Evolutionary conservation across 225 moss, liverwort and hornwort species (phyloP).

Genomic region (Anthoceros angustus): DNA sequence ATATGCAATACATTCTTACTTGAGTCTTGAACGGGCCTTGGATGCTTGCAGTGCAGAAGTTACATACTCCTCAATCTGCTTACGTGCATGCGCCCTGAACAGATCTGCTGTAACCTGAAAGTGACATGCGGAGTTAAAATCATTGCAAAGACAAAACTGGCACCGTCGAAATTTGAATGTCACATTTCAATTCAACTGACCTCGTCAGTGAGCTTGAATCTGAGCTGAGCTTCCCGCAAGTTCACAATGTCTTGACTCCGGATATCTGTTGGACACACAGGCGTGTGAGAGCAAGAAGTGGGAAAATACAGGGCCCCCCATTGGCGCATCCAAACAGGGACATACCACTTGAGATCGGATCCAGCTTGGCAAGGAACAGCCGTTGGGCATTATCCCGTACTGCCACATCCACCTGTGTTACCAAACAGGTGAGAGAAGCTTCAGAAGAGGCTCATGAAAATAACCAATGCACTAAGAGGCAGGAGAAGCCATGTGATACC

Average conservation of each 20-base stretch:
- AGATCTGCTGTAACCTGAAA: constrained; percentile 59
- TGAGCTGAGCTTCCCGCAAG: constrained; percentile 56
- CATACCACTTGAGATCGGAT: constrained; percentile 39
- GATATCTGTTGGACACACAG: constrained; percentile 26
- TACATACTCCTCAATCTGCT: constrained; percentile 66
- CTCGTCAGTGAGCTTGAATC: constrained; percentile 80
- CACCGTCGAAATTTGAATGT: neutral
- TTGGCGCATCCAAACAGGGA: constrained; percentile 3
- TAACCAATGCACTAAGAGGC: too few relatives aligned
- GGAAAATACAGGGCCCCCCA: neutral
- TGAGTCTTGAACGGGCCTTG: constrained; percentile 73
- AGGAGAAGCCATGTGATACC: constrained; percentile 11
- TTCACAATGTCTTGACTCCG: constrained; percentile 40
- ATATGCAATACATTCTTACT: constrained; percentile 19
- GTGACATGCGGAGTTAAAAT: neutral
- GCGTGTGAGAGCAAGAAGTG: neutral
- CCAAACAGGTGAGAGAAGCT: neutral
- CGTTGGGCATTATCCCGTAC: constrained; percentile 91
- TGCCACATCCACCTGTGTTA: constrained; percentile 68
- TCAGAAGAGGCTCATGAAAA: neutral
- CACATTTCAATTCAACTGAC: constrained; percentile 10
- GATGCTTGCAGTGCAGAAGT: constrained; percentile 50
- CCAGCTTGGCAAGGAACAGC: constrained; percentile 36
- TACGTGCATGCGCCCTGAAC: constrained; percentile 63
- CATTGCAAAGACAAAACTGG: neutral